Conservation (phyloP, 208 protist species). For the Leptomonas seymouri region DNA sequence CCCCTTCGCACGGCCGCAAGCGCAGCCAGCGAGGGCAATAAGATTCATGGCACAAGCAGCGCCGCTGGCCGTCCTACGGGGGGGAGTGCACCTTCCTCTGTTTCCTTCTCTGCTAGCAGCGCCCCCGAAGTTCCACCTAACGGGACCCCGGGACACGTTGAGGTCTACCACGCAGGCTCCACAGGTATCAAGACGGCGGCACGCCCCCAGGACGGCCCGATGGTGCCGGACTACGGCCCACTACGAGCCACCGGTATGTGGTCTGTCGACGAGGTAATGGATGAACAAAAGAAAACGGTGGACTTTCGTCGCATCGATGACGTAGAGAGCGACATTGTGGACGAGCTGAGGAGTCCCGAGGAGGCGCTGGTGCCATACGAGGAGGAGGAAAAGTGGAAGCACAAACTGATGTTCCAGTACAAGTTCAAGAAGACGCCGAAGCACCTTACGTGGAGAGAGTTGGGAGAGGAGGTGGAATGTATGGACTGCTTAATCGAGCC, state of each 20-base stretch:
- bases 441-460: conserved; percentile 87
- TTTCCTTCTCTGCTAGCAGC: conserved; percentile 2
- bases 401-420: conserved; percentile 89
- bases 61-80: neutral
- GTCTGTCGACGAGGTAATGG: conserved; percentile 78
- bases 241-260: conserved; percentile 78
- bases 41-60: neutral
- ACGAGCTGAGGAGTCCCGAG: conserved; percentile 58
- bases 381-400: conserved; percentile 87
- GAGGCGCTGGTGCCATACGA: conserved; percentile 73
- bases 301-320: conserved; percentile 90
- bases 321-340: conserved; percentile 82
- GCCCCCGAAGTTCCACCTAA: too few relatives aligned
- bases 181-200: conserved; percentile 25
- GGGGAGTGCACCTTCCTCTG: neutral
- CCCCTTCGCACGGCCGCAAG: conserved; percentile 5
- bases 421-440: conserved; percentile 90
- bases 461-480: conserved; percentile 90
- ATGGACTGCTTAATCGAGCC: conserved; percentile 89
- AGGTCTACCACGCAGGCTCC: neutral
- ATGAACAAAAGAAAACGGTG: conserved; percentile 69
- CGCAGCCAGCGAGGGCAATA: too few relatives aligned
- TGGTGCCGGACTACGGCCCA: conserved; percentile 78
- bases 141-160: neutral
- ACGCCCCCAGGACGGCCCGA: conserved; percentile 52